phyloP scores from a whole-genome alignment of 345 rosid species.

The Brassica incana region DNA sequence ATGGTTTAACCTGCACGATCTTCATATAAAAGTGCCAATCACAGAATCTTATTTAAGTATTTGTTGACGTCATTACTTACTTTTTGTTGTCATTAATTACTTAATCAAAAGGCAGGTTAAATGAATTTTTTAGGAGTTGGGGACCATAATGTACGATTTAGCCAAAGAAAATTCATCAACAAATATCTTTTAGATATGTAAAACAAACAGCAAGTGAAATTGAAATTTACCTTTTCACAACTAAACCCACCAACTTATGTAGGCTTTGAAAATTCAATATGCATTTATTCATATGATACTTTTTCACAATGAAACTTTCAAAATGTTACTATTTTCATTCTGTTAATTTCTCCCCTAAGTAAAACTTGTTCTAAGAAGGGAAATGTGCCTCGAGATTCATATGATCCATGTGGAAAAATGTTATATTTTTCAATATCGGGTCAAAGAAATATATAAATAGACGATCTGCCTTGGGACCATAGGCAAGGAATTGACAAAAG shows the following conservation, averaged over 20 bases:
- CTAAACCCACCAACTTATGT: constrained; percentile 1
- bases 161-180: background rate
- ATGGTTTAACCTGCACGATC: background rate
- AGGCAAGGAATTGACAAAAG: constrained; percentile 31
- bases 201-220: constrained; percentile 17
- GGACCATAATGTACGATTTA: constrained; percentile 34
- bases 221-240: background rate
- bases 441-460: constrained; percentile 27
- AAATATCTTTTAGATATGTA: background rate
- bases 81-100: background rate
- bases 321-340: background rate
- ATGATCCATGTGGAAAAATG: constrained; percentile 25
- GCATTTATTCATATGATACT: no score
- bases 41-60: background rate
- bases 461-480: constrained; percentile 29
- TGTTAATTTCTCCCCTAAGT: background rate
- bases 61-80: background rate
- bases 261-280: background rate
- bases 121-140: constrained; percentile 10
- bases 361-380: background rate
- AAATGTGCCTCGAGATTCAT: constrained; percentile 30
- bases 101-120: constrained; percentile 20
- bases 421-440: background rate
- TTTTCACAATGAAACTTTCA: background rate
- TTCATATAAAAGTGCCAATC: background rate